Evolutionary conservation across 257 asterid species (phyloP), one percentile per base, ranked within the genome.

Genomic region (Fraxinus pennsylvanica): DNA sequence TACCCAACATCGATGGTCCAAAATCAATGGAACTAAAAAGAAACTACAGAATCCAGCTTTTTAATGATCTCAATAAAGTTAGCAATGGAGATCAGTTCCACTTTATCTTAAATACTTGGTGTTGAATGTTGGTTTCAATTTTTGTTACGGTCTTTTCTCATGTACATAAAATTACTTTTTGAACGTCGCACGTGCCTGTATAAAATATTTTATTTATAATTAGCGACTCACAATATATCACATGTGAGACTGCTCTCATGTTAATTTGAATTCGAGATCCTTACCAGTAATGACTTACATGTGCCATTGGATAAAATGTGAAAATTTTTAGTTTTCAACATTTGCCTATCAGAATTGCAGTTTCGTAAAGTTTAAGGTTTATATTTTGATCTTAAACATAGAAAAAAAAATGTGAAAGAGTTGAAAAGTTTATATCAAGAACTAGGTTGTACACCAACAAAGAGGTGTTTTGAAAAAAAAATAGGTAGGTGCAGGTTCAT

Each of bases 1-100:
- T 77, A 75, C 82, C 74, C 84, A 77, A 85, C 82, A 86, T 80
- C 73, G 80, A 84, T 80, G 90, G 86, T 80, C 84, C 88, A 74
- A 81, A 81, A 75, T 75, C 74, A 68, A 81, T 71, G 15, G 71
- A 77, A 75, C 65, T 76, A 75, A 77, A 77, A 38, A 30, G 22
- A 29, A 52, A 72, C 75, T 66, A 30, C 63, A 74, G 66, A 36
- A 35, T 74, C 72, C 71, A 68, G 21, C 81, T 80, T 82, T 75
- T 25, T 25, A 76, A 83, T 81, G 82, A 79, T 84, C 73, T 65
- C 74, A 69, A 45, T 41, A 76, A 36, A 70, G 76, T 66, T 78
- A 76, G 50, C 10, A 41, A 9, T 41, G 14, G 50, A 14, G 3
- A 36, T 41, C 61, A 66, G 73, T 75, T 68, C 30, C 33, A 35